Evolutionary conservation across 2,329 filamentous ascomycete species (phyloP).

Genomic region (Endothia cerciana): DNA sequence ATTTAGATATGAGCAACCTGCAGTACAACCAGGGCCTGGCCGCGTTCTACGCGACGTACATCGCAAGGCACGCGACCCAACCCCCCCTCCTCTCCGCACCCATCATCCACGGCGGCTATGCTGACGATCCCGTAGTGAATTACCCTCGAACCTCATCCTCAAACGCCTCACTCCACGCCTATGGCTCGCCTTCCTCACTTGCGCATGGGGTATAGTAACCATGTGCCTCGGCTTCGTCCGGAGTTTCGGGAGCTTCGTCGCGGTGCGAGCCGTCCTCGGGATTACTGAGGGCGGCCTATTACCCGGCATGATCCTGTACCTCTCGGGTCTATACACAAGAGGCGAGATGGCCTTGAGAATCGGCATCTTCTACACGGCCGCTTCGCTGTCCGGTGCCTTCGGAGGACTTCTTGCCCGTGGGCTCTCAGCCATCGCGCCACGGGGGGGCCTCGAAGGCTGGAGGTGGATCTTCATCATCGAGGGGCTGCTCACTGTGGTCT

Average conservation of each 20-base stretch:
- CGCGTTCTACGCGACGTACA: slow-evolving; percentile 69
- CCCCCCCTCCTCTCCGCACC: not conserved
- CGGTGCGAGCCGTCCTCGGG: slow-evolving; percentile 64
- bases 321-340: slow-evolving; percentile 64
- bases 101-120: not conserved
- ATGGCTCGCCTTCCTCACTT: slow-evolving; percentile 62
- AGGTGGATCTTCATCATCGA: slow-evolving; percentile 67
- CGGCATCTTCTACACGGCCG: slow-evolving; percentile 70
- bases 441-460: slow-evolving; percentile 59
- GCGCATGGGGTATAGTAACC: slow-evolving; percentile 61
- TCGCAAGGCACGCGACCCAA: slow-evolving; percentile 53
- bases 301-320: slow-evolving; percentile 70
- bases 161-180: slow-evolving; percentile 63
- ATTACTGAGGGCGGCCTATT: slow-evolving; percentile 67
- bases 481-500: slow-evolving; percentile 58
- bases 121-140: slow-evolving; percentile 48
- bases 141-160: slow-evolving; percentile 67
- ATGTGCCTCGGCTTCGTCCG: slow-evolving; percentile 60
- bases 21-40: slow-evolving; percentile 68
- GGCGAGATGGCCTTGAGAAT: slow-evolving; percentile 65
- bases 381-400: slow-evolving; percentile 67
- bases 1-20: slow-evolving; percentile 60
- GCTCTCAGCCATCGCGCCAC: slow-evolving; percentile 60
- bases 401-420: slow-evolving; percentile 66
- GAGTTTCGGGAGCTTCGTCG: slow-evolving; percentile 60